Evolutionary conservation across 768 basidiomycete genomes (phyloP).

Genomic region (Tulasnella sp.): DNA sequence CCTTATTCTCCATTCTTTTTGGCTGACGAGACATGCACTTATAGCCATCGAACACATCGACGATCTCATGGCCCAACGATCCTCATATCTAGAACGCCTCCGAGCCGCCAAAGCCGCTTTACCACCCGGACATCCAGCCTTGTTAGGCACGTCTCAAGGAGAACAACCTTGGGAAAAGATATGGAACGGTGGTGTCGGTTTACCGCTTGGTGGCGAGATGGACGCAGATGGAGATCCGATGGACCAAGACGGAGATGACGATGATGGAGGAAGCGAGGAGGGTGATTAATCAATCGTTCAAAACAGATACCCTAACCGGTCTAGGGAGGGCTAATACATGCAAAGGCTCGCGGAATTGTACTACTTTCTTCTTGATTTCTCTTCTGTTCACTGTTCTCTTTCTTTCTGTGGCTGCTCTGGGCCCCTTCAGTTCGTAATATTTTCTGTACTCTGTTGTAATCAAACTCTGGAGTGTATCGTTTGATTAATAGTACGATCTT

Average conservation of each 20-base stretch:
- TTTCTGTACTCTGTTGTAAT: background rate
- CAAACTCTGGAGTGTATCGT: slow-evolving; percentile 9
- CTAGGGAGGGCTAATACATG: background rate
- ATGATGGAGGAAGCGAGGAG: slow-evolving; percentile 11
- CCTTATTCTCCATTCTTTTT: background rate
- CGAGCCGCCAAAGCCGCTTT: slow-evolving; percentile 56
- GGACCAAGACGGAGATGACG: background rate
- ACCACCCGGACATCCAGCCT: slow-evolving; percentile 58
- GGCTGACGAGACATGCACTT: slow-evolving; percentile 15
- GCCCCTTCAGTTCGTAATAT: background rate
- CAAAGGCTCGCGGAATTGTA: background rate
- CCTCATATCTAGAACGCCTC: slow-evolving; percentile 55
- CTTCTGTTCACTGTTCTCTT: background rate
- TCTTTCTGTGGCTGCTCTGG: background rate
- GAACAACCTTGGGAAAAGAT: slow-evolving; percentile 66
- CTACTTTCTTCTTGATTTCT: background rate
- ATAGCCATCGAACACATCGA: slow-evolving; percentile 84
- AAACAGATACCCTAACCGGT: background rate
- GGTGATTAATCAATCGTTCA: background rate
- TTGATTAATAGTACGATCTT: background rate
- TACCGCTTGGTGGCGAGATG: slow-evolving; percentile 39
- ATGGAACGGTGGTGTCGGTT: slow-evolving; percentile 71
- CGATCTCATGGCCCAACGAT: slow-evolving; percentile 58
- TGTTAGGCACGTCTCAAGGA: slow-evolving; percentile 37
- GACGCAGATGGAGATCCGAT: slow-evolving; percentile 1